Base-by-base conservation (phyloP, 2,329 filamentous ascomycete genomes). In the Neocatenulostroma microsporum region DNA sequence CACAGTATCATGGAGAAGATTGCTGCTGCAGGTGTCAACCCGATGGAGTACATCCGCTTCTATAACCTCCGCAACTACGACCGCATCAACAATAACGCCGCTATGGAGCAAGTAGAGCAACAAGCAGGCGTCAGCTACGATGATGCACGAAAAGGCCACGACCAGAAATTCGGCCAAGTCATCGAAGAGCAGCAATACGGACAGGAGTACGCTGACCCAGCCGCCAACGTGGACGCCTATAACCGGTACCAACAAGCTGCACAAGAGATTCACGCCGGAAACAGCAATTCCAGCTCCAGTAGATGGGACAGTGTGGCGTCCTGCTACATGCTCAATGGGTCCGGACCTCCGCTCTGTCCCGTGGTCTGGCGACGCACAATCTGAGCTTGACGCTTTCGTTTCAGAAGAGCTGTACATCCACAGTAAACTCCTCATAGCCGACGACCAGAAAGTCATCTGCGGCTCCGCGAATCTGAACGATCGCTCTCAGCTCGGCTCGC, bases 31-130 rank as follows among this genome's bases (percentile, higher is more conserved):
- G 83, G 84, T 7, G 70, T 87, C 33, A 70, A 89, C 52, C 81
- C 82, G 1, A 67, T 72, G 52, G 65, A 78, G 28, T 91, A 88
- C 62, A 84, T 93, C 48, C 72, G 78, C 33, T 91, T 91, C 64
- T 91, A 86, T 66, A 91, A 93, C 57, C 70, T 93, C 21, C 73
- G 85, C 39, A 89, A 78, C 60, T 91, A 85, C 56, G 85, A 91
- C 57, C 78, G 85, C 29, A 82, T 93, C 68, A 88, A 89, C 61
- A 74, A 69, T 14, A 78, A 78, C 12, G 62, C 62, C 2, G 69
- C 75, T 5, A 78, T 85, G 74, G 58, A 64, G 13, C 63, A 69
- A 4, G 76, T 71, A 1, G 79, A 86, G 53, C 53, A 72, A 25
- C 64, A 70, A 24, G 75, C 75, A 34, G 82, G 83, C 13, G 76